A percentile compares a stretch with the other conserved stretches of the same genome.
These are phyloP conservation scores for Elaeagnus macrophylla DNA, from an alignment of 306 rosid species.

Conservation along the genomic window DNA sequence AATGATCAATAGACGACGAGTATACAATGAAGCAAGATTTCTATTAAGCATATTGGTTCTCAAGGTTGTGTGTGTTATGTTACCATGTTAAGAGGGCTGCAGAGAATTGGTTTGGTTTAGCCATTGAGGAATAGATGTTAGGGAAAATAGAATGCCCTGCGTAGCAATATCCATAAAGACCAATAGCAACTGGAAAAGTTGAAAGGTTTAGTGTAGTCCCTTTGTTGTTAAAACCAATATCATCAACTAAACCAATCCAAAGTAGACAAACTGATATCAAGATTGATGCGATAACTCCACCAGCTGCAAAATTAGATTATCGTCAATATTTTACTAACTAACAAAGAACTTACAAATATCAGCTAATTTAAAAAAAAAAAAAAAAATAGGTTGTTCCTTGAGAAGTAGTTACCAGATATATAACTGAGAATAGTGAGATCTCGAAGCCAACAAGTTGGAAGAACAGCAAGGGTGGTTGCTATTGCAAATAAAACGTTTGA, in stretches of 20 bases:
- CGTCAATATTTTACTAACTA: no score
- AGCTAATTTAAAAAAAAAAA: no score
- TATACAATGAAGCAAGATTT: no score
- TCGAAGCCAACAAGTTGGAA: slow-evolving; percentile 92
- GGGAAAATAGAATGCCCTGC: slow-evolving; percentile 97
- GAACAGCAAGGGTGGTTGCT: slow-evolving; percentile 76
- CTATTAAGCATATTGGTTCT: neutral
- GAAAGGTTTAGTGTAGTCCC: slow-evolving; percentile 66
- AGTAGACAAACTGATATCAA: slow-evolving; percentile 62
- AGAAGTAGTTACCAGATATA: slow-evolving; percentile 57
- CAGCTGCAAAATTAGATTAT: no score
- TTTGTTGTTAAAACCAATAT: slow-evolving; percentile 53
- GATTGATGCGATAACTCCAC: slow-evolving; percentile 85
- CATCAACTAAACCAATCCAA: slow-evolving; percentile 67
- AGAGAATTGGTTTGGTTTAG: slow-evolving; percentile 60
- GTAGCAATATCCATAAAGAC: slow-evolving; percentile 95
- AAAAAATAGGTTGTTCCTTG: neutral
- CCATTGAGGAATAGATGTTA: slow-evolving; percentile 88
- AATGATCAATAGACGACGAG: neutral
- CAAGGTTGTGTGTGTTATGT: slow-evolving; percentile 1
- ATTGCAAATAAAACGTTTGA: slow-evolving; percentile 62
- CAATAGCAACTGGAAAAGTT: slow-evolving; percentile 83
- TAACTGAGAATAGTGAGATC: slow-evolving; percentile 88
- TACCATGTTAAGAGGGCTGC: slow-evolving; percentile 74
- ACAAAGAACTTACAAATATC: no score